A percentile compares a stretch with the other conserved stretches of the same genome.
Evolutionary conservation across 495 filamentous ascomycete genomes (phyloP).

Genomic region (Aeminium ludgeri): DNA sequence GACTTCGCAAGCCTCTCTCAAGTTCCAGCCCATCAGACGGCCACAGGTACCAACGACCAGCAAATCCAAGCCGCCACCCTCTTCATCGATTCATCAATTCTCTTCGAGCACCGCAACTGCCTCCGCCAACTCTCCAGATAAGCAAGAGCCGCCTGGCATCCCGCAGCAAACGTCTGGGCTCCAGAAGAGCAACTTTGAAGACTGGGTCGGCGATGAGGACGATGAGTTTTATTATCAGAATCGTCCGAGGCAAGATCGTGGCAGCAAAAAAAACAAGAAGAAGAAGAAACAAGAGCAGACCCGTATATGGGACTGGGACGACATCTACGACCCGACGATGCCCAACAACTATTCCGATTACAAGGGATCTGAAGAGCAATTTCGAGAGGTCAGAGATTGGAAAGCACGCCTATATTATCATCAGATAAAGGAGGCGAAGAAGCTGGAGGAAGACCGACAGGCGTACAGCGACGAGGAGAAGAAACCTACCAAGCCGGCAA

Average conservation of each 20-base stretch:
- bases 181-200: slow-evolving; percentile 54
- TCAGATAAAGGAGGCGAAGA: slow-evolving; percentile 38
- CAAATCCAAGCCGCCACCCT: slow-evolving; percentile 36
- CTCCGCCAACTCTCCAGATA: slow-evolving; percentile 13
- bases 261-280: slow-evolving; percentile 83
- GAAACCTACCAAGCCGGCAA: not conserved
- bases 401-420: slow-evolving; percentile 71
- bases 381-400: slow-evolving; percentile 70
- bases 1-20: slow-evolving; percentile 44
- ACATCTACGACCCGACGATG: slow-evolving; percentile 71
- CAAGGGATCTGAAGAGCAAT: slow-evolving; percentile 66
- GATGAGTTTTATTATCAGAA: slow-evolving; percentile 52
- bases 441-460: slow-evolving; percentile 3
- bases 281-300: slow-evolving; percentile 40
- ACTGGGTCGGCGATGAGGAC: slow-evolving; percentile 77
- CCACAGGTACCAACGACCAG: slow-evolving; percentile 58
- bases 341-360: slow-evolving; percentile 84
- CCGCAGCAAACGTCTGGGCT: slow-evolving; percentile 5
- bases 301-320: slow-evolving; percentile 46
- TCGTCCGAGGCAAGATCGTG: slow-evolving; percentile 40
- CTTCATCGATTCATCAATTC: slow-evolving; percentile 1
- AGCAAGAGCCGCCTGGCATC: slow-evolving; percentile 4
- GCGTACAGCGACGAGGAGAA: not conserved
- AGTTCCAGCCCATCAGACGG: slow-evolving; percentile 72
- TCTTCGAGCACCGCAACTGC: slow-evolving; percentile 10